Base-by-base conservation (phyloP, 108 stramenopile species). In the Epipyxis sp. region DNA sequence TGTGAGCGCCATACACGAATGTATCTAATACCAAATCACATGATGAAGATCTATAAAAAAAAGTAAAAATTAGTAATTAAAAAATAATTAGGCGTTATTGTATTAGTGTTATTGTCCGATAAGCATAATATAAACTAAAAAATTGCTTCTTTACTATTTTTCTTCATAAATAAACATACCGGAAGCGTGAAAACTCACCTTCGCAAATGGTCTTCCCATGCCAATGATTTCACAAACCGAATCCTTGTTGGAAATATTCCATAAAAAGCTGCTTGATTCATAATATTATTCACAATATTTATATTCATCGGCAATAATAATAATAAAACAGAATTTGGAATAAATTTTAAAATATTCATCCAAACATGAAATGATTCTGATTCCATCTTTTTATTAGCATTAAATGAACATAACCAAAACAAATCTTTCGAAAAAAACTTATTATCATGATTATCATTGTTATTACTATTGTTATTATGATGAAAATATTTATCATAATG, bases 21-120 rank as follows among this genome's bases (percentile, higher is more conserved):
- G 84, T 80, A 42, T 88, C 87, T 16, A 86, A 50, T 43, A 85
- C 82, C 13, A 85, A 76, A 76, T 87, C 86, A 76, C 86, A 85
- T 10, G 3, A 35, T n/a, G n/a, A n/a, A n/a, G n/a, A n/a, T n/a
- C n/a, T n/a, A n/a, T n/a, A n/a, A n/a, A n/a, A n/a, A n/a, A n/a
- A n/a, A n/a, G n/a, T n/a, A n/a, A n/a, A n/a, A n/a, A n/a, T n/a
- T n/a, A n/a, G n/a, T n/a, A n/a, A n/a, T n/a, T n/a, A n/a, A n/a
- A n/a, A n/a, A n/a, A n/a, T n/a, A n/a, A n/a, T n/a, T n/a, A n/a
- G n/a, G n/a, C n/a, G n/a, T n/a, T n/a, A n/a, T n/a, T n/a, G n/a
- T n/a, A n/a, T n/a, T n/a, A n/a, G n/a, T n/a, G n/a, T n/a, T n/a
- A n/a, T 20, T 0, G 1, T 1, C 1, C 1, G 27, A 69, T 13